Evolutionary conservation across 2,329 filamentous ascomycete genomes (phyloP).

Genomic region (Sporothrix globosa): DNA sequence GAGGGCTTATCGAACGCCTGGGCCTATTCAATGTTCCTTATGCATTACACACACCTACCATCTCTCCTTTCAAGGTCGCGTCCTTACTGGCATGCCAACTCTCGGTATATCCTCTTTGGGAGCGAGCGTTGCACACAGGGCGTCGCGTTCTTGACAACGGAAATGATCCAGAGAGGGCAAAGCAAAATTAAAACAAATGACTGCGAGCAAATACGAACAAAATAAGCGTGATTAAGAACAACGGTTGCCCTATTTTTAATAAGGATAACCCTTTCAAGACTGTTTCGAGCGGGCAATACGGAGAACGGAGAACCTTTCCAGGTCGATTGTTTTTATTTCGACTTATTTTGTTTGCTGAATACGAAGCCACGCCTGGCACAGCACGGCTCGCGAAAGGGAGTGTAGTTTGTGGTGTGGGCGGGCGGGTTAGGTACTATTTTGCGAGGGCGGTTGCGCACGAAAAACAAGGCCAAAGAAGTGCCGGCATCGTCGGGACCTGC

Average conservation of each 20-base stretch:
- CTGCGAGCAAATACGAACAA: background rate
- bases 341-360: too few relatives aligned
- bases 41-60: background rate
- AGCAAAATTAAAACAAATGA: too few relatives aligned
- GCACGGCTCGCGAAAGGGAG: background rate
- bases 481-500: conserved; percentile 16
- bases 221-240: background rate
- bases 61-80: background rate
- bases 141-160: background rate
- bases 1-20: background rate
- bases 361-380: too few relatives aligned
- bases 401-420: background rate
- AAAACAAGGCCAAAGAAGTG: conserved; percentile 10
- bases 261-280: too few relatives aligned
- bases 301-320: too few relatives aligned
- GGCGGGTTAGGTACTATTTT: background rate
- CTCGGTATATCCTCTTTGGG: conserved; percentile 11
- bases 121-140: background rate
- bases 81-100: background rate
- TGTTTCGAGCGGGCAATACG: too few relatives aligned
- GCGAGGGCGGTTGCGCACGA: background rate
- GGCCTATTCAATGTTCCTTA: background rate
- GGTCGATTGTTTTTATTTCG: too few relatives aligned
- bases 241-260: too few relatives aligned
- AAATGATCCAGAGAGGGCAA: conserved; percentile 14